Evolutionary conservation across 768 basidiomycete species (phyloP), one percentile per base, ranked within the genome.

Genomic region (Lactarius psammicola): DNA sequence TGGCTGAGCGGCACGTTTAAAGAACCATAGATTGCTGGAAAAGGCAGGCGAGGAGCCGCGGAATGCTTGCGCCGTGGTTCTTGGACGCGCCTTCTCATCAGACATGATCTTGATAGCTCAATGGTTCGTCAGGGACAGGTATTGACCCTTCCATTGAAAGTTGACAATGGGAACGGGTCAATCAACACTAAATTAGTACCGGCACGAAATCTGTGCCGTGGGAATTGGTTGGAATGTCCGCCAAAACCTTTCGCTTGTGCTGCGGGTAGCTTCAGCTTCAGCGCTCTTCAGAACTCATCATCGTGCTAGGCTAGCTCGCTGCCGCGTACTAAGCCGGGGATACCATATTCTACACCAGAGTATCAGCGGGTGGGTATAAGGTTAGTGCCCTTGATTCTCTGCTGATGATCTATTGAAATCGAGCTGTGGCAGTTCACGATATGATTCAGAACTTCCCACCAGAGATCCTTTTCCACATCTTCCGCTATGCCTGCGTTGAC

Each of bases 401-500:
- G 49, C 23, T 15, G 49, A 49, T 26, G 3, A 5, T 26, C 23
- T 51, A n/a, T 51, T 26, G 26, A 51, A 46, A 49, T 23, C 13
- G 23, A 23, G 49, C 23, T 2, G 0, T 51, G 49, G 49, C 49
- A 51, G 49, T 26, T 51, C 5, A 23, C 49, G 49, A 26, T n/a
- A 64, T 64, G 63, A 53, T 64, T 11, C 56, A 64, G 44, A 64
- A 28, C 18, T 46, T 59, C 42, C 66, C 66, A 6, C 63, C 63
- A n/a, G 67, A 68, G 23, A 56, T 68, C 31, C 63, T 68, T 23
- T 36, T 33, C 36, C 56, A 23, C 46, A 68, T 68, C 13, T 68
- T 68, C 31, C 30, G 26, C n/a, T 44, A 40, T 44, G 67, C 67
- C 26, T 68, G 67, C 63, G 64, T 64, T 9, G 62, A 65, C 59